Percentiles rank a stretch among this genome's conserved stretches.
Evolutionary conservation across 2,329 filamentous ascomycete genomes (phyloP).

Genomic region (Colletotrichum truncatum): DNA sequence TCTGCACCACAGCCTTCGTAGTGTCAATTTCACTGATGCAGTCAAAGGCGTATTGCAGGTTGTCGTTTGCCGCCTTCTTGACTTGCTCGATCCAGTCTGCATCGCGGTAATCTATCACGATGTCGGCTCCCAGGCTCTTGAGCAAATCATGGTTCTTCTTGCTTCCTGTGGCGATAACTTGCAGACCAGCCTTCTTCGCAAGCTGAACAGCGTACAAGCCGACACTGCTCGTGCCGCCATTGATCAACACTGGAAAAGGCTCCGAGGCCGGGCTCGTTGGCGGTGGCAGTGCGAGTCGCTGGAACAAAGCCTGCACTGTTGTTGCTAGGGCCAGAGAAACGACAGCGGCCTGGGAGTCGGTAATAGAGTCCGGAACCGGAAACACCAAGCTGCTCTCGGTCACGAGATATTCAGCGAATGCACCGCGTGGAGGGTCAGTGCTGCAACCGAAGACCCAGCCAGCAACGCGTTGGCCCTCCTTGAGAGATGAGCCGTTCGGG

Average conservation of each 20-base stretch:
- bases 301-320: conserved; percentile 23
- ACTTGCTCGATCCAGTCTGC: conserved; percentile 46
- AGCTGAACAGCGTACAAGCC: conserved; percentile 47
- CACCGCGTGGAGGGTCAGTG: conserved; percentile 25
- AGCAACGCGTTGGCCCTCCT: conserved; percentile 42
- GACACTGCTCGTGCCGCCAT: conserved; percentile 43
- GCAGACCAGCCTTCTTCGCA: conserved; percentile 40
- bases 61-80: conserved; percentile 37
- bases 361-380: conserved; percentile 5
- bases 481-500: conserved; percentile 40
- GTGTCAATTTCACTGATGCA: conserved; percentile 43
- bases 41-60: conserved; percentile 48
- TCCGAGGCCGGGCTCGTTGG: neutral
- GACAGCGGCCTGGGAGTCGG: conserved; percentile 18
- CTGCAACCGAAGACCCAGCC: conserved; percentile 42
- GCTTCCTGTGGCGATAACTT: conserved; percentile 46
- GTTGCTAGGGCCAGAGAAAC: conserved; percentile 21
- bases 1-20: conserved; percentile 37
- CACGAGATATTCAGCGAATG: conserved; percentile 27
- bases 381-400: conserved; percentile 26
- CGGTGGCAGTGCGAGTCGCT: conserved; percentile 14
- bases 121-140: conserved; percentile 41
- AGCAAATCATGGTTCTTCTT: conserved; percentile 41
- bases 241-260: conserved; percentile 34
- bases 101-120: conserved; percentile 51